Base-by-base conservation (phyloP, 2,329 filamentous ascomycete species). In the Neurospora sp. region DNA sequence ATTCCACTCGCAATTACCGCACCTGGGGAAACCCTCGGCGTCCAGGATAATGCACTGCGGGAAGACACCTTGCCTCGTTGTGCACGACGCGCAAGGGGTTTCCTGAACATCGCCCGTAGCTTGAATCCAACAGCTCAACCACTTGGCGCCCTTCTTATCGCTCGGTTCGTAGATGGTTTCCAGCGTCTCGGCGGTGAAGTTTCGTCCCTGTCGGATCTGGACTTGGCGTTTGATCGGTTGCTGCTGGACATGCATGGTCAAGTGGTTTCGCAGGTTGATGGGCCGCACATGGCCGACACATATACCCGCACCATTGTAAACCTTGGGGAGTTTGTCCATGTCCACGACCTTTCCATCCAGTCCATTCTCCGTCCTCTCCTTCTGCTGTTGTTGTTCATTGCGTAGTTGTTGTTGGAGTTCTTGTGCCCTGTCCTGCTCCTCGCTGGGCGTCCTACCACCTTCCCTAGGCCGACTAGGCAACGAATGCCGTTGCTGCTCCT, bases 1-100 rank as follows among this genome's bases (percentile, higher is more conserved):
- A 71, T 82, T 82, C 83, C 83, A 86, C 73, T 85, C 82, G 72
- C 84, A 86, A 72, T 85, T 86, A 38, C 82, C 84, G 70, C 84
- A 86, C 37, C 82, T 81, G 3, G 80, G 80, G 68, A 85, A 84
- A 4, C 82, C 76, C 6, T 77, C 74, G 4, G 79, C 80, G 5
- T 80, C 80, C 15, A 83, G 75, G 33, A 82, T 79, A 67, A 85
- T 79, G 74, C 84, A 86, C 5, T 80, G 77, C 1, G 80, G 79
- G 72, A 84, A 86, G 0, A 80, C 80, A 0, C 84, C 84, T 28
- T 80, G 77, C 36, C 80, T 79, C 69, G 78, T 81, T 1, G 80
- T 75, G 68, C 84, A 86, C 1, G 78, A 80, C 0, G 76, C 72
- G 68, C 84, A 86, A 37, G 80, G 78, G 23, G 77, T 75, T 0